phyloP scores from a whole-genome alignment of 2,329 filamentous ascomycete genomes.

The Hirsutella rhossiliensis region DNA sequence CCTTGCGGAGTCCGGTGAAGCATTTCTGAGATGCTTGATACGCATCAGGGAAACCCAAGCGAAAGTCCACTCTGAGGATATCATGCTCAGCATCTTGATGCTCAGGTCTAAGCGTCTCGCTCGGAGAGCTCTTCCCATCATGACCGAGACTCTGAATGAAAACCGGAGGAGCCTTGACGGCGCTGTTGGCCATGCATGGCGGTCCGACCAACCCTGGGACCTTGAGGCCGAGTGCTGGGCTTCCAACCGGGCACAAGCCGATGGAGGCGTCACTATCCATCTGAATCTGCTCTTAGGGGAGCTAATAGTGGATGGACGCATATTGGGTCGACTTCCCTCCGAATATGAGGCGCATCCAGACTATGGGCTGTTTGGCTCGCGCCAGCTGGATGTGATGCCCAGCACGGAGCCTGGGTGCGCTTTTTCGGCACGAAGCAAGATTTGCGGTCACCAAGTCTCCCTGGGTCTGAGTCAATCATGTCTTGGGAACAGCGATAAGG shows the following conservation, averaged over 20 bases:
- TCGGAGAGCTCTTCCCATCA: not conserved
- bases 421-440: constrained; percentile 22
- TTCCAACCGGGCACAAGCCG: not conserved
- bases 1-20: not conserved
- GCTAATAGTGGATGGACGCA: constrained; percentile 38
- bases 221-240: not conserved
- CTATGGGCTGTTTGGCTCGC: constrained; percentile 30
- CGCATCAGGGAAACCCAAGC: not conserved
- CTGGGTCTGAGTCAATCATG: constrained; percentile 15
- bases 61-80: not conserved
- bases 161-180: not conserved
- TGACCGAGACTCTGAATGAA: not conserved
- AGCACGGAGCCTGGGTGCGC: constrained; percentile 22
- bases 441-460: constrained; percentile 19
- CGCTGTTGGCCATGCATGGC: not conserved
- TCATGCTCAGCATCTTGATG: not conserved
- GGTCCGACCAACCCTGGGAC: not conserved
- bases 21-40: not conserved
- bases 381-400: constrained; percentile 30
- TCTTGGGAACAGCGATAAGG: not conserved
- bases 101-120: not conserved
- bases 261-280: constrained; percentile 16
- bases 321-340: constrained; percentile 31
- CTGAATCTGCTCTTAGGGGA: constrained; percentile 39
- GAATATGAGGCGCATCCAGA: constrained; percentile 26